Evolutionary conservation across 148 eudicot genomes (phyloP).

Genomic region (Chenopodium quinoa): DNA sequence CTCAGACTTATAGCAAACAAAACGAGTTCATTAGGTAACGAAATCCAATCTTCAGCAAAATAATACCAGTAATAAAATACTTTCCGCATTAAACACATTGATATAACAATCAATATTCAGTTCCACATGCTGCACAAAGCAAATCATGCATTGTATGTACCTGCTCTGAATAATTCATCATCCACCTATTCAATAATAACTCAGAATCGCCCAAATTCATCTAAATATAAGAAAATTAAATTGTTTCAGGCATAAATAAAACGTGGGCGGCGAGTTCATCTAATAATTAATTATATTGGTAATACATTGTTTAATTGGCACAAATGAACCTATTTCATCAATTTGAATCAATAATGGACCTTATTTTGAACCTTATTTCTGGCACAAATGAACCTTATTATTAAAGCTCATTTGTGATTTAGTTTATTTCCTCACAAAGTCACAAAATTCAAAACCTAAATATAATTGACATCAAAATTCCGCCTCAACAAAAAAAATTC

Average conservation of each 20-base stretch:
- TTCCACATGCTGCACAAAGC: not conserved
- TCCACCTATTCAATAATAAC: not conserved
- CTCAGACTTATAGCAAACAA: not conserved
- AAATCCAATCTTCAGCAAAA: not conserved
- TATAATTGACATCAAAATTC: not conserved
- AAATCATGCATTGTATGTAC: not conserved
- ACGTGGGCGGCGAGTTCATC: not conserved
- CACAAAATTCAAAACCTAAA: not conserved
- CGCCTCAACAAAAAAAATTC: not conserved
- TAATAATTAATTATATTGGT: not conserved
- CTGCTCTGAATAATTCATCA: not conserved
- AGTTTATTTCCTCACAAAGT: not conserved
- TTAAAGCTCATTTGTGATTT: not conserved
- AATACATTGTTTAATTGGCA: not conserved
- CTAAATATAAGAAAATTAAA: not conserved
- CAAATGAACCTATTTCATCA: not conserved
- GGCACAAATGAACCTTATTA: not conserved
- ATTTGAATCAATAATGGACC: not conserved
- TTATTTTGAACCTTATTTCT: not conserved
- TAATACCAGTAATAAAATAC: not conserved
- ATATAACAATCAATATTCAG: not conserved
- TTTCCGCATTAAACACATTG: not conserved
- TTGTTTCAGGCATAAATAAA: not conserved
- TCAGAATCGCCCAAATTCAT: not conserved
- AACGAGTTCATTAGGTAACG: not conserved